phyloP scores from a whole-genome alignment of 257 asterid species.

The Gentiana macrophylla region DNA sequence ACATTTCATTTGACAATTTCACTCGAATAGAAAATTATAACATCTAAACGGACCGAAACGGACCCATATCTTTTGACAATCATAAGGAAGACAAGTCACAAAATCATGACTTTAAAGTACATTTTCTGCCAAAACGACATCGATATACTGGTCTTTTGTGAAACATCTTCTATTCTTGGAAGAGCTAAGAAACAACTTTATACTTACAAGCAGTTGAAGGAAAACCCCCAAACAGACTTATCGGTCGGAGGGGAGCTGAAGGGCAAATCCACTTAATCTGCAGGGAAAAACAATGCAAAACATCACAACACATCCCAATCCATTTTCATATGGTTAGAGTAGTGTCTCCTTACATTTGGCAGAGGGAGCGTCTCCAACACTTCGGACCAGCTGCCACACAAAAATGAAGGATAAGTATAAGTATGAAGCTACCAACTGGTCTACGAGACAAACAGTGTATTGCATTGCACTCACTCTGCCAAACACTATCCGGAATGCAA shows the following conservation, averaged over 20 bases:
- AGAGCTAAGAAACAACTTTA: background rate
- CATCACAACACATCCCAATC: too few relatives aligned
- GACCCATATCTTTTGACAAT: too few relatives aligned
- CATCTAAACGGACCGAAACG: too few relatives aligned
- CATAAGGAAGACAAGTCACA: background rate
- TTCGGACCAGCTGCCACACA: constrained; percentile 72
- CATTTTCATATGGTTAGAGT: too few relatives aligned
- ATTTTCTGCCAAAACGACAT: too few relatives aligned
- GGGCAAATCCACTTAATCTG: constrained; percentile 97
- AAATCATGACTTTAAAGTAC: background rate
- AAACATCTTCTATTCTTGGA: background rate
- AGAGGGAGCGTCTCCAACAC: constrained; percentile 88
- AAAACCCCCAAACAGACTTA: constrained; percentile 79
- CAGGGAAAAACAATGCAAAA: constrained; percentile 3
- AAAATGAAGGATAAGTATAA: constrained; percentile 16
- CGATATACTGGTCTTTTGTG: too few relatives aligned
- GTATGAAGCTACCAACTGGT: background rate
- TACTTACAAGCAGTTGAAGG: constrained; percentile 86
- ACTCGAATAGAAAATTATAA: too few relatives aligned
- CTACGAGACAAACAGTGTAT: too few relatives aligned
- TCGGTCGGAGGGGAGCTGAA: constrained; percentile 68
- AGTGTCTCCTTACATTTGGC: constrained; percentile 54
- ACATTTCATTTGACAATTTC: too few relatives aligned
- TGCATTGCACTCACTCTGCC: too few relatives aligned
- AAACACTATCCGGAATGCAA: too few relatives aligned